Conservation (phyloP, 208 protist species). For the Entamoeba moshkovskii region DNA sequence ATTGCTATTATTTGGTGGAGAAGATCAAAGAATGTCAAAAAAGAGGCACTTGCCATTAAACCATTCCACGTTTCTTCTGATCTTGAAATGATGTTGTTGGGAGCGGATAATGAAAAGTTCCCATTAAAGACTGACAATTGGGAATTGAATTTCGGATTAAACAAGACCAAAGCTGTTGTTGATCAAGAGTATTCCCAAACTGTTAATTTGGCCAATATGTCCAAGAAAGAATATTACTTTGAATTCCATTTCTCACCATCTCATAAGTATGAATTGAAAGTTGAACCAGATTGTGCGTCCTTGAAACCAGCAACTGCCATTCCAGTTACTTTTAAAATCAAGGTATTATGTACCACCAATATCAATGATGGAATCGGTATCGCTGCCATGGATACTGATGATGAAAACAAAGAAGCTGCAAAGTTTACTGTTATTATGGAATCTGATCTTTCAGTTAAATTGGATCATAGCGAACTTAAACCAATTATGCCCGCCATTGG, state of each 20-base stretch:
- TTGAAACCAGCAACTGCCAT: background rate
- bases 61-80: background rate
- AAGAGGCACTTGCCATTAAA: background rate
- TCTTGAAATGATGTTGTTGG: background rate
- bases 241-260: background rate
- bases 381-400: no score
- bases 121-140: background rate
- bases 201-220: background rate
- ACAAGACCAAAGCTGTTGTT: background rate
- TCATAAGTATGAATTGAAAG: background rate
- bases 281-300: background rate
- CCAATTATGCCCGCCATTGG: no score
- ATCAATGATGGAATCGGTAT: no score
- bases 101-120: background rate
- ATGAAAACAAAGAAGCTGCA: no score
- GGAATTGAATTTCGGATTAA: background rate
- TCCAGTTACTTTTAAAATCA: background rate
- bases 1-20: background rate
- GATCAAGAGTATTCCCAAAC: background rate
- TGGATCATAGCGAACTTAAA: no score
- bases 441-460: no score
- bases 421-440: no score
- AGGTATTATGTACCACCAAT: background rate
- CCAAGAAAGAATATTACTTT: background rate
- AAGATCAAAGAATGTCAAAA: background rate